A percentile compares a stretch with the other conserved stretches of the same genome.
Conservation (phyloP, 352 stramenopile species). For the Globisporangium canariense region DNA sequence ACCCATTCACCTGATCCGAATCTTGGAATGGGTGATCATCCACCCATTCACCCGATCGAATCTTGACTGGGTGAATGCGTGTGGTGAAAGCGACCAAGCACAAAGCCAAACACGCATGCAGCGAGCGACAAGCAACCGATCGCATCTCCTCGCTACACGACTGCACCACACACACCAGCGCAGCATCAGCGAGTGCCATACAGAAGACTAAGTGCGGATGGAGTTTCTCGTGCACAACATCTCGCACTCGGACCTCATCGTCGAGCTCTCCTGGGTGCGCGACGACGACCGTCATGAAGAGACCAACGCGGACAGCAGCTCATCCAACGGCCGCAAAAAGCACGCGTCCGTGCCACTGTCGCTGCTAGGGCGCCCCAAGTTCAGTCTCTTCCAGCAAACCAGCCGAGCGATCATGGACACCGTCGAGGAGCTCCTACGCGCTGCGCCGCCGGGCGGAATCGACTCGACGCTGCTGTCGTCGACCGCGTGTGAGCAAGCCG, state of each 20-base stretch:
- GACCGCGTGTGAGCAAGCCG: background rate
- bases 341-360: conserved; percentile 33
- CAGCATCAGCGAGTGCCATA: background rate
- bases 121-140: background rate
- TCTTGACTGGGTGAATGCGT: too few species aligned
- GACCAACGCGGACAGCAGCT: background rate
- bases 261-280: conserved; percentile 85
- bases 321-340: conserved; percentile 4
- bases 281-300: conserved; percentile 15
- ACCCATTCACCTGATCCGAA: too few species aligned
- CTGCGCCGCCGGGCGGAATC: background rate
- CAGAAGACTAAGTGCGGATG: conserved; percentile 23
- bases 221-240: conserved; percentile 97
- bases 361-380: conserved; percentile 81
- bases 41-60: too few species aligned
- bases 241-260: conserved; percentile 94
- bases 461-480: conserved; percentile 10
- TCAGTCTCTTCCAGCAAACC: conserved; percentile 85
- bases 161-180: background rate
- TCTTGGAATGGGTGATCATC: too few species aligned
- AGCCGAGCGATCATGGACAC: conserved; percentile 67
- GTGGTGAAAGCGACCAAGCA: background rate
- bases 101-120: background rate
- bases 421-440: conserved; percentile 41
- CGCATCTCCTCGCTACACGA: background rate